These are phyloP conservation scores for Chlamydomonas schloesseri DNA, from an alignment of 139 green algal genomes.

Conservation along the genomic window DNA sequence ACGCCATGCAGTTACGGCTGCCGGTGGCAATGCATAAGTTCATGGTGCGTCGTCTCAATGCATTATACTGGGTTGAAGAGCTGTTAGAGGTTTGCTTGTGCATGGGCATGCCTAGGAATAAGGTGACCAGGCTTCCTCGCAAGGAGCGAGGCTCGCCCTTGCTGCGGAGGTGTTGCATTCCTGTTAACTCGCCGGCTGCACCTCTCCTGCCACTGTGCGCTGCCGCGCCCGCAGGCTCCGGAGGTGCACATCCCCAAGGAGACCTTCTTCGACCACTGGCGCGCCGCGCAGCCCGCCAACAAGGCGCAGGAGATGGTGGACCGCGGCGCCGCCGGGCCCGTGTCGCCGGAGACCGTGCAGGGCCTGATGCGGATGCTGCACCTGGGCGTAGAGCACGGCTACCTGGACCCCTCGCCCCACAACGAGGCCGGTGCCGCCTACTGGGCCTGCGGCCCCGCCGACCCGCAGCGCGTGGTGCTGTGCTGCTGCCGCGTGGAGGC, in stretches of 20 bases:
- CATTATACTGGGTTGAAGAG: too few relatives aligned
- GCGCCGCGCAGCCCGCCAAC: constrained; percentile 48
- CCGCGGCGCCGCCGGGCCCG: constrained; percentile 10
- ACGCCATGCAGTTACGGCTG: constrained; percentile 68
- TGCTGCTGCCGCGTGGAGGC: constrained; percentile 76
- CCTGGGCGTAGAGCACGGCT: constrained; percentile 64
- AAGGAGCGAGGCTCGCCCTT: too few relatives aligned
- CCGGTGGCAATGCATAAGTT: constrained; percentile 80
- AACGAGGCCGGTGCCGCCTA: constrained; percentile 67
- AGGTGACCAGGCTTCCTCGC: too few relatives aligned
- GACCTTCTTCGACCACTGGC: constrained; percentile 88
- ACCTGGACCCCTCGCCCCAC: constrained; percentile 66
- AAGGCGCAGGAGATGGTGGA: constrained; percentile 72
- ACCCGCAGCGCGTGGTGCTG: constrained; percentile 42
- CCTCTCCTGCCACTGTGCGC: too few relatives aligned
- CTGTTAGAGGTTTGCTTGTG: too few relatives aligned
- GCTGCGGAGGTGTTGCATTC: too few relatives aligned
- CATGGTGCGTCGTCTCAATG: constrained; percentile 54
- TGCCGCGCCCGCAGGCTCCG: too few relatives aligned
- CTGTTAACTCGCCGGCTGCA: too few relatives aligned
- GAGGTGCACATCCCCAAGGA: constrained; percentile 60
- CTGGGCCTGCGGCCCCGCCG: constrained; percentile 46
- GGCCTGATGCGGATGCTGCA: constrained; percentile 33
- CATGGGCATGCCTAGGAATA: too few relatives aligned
- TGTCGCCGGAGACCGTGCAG: constrained; percentile 33